Conservation (phyloP, 495 filamentous ascomycete species). For the Penicillium waksmanii region DNA sequence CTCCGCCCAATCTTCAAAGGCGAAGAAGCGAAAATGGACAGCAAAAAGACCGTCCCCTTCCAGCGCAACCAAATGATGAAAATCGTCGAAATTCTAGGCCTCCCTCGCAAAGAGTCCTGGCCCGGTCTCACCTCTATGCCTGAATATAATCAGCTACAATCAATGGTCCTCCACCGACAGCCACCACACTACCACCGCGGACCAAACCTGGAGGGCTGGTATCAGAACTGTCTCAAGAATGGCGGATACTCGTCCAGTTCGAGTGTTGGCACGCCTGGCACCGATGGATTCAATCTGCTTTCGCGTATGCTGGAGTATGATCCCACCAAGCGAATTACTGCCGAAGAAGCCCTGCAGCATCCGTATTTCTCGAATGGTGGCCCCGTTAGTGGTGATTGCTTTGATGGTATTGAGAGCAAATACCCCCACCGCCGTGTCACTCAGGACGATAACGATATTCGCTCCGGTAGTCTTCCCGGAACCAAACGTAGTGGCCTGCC, state of each 20-base stretch:
- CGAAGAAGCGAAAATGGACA: constrained; percentile 98
- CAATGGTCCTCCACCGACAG: constrained; percentile 56
- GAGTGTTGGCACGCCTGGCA: constrained; percentile 60
- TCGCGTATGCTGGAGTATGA: constrained; percentile 87
- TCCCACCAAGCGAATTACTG: constrained; percentile 84
- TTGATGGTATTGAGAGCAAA: constrained; percentile 81
- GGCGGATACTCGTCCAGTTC: constrained; percentile 57
- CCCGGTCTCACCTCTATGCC: constrained; percentile 78
- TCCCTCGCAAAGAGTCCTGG: constrained; percentile 90
- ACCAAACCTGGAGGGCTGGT: constrained; percentile 67
- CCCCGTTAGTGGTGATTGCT: constrained; percentile 76
- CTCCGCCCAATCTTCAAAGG: constrained; percentile 97
- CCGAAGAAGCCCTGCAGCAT: constrained; percentile 81
- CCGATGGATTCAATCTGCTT: constrained; percentile 80
- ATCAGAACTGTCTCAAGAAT: constrained; percentile 61
- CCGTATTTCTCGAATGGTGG: constrained; percentile 77
- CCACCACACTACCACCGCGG: constrained; percentile 44
- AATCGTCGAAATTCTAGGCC: constrained; percentile 92
- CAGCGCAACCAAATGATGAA: constrained; percentile 99
- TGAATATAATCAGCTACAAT: constrained; percentile 76
- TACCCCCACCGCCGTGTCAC: constrained; percentile 91
- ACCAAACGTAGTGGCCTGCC: constrained; percentile 89
- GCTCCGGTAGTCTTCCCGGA: constrained; percentile 82
- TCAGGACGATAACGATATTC: constrained; percentile 93
- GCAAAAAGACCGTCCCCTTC: constrained; percentile 94